Evolutionary conservation across 768 basidiomycete species (phyloP).

Genomic region (Ephemerocybe angulata): DNA sequence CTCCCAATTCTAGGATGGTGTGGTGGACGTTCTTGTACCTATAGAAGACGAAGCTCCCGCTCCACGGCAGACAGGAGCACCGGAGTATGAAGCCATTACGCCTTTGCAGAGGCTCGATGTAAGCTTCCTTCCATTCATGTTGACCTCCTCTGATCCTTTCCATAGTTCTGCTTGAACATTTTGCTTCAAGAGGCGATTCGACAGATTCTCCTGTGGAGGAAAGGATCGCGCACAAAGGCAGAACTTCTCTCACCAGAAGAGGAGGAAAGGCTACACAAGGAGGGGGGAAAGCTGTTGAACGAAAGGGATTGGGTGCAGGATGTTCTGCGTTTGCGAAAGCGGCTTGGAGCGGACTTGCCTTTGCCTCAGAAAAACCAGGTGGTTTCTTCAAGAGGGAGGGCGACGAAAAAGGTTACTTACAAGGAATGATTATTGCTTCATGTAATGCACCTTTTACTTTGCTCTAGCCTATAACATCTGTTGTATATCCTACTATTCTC

Average conservation of each 20-base stretch:
- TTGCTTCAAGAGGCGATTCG: conserved; percentile 68
- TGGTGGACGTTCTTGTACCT: not conserved
- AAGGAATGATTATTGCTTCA: no score
- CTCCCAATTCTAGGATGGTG: no score
- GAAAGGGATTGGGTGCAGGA: conserved; percentile 72
- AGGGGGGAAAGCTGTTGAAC: conserved; percentile 43
- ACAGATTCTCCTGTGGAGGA: conserved; percentile 73
- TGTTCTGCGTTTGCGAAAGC: conserved; percentile 42
- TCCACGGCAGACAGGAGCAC: conserved; percentile 34
- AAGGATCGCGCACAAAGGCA: conserved; percentile 49
- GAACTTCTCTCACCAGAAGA: conserved; percentile 49
- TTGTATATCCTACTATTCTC: no score
- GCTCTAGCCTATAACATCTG: no score
- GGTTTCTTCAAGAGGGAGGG: conserved; percentile 9
- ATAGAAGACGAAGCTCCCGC: conserved; percentile 6
- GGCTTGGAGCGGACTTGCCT: conserved; percentile 14
- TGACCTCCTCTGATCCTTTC: not conserved
- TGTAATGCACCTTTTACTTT: no score
- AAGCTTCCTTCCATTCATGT: not conserved
- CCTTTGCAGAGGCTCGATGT: not conserved
- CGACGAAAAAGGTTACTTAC: not conserved
- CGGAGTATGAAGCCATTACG: conserved; percentile 42
- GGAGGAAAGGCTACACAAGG: conserved; percentile 51
- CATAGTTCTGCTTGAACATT: conserved; percentile 67
- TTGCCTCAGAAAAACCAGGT: conserved; percentile 9